Evolutionary conservation across 306 rosid genomes (phyloP).

Genomic region (Quercus parvula): DNA sequence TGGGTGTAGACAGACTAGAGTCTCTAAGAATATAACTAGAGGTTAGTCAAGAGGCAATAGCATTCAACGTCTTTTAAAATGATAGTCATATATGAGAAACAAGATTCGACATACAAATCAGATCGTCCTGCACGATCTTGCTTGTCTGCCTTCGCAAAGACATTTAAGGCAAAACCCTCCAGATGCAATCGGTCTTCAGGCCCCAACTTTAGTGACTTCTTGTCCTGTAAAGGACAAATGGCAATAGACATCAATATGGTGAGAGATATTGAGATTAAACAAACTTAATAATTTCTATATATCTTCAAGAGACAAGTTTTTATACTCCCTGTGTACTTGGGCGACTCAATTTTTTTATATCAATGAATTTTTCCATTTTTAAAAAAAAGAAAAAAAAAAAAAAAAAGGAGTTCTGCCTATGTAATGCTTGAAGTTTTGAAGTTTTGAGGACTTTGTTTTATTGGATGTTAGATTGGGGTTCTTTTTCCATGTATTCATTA

Average conservation of each 20-base stretch:
- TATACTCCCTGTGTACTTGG: neutral
- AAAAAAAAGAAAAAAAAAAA: no score
- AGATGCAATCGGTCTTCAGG: constrained; percentile 85
- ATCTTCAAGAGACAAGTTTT: neutral
- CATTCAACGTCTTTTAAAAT: neutral
- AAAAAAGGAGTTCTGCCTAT: no score
- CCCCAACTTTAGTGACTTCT: constrained; percentile 72
- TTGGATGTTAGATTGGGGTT: no score
- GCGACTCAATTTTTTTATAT: no score
- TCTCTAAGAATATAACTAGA: neutral
- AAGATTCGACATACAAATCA: constrained; percentile 61
- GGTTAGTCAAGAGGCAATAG: neutral
- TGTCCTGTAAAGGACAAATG: constrained; percentile 57
- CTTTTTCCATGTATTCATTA: no score
- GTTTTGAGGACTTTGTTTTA: no score
- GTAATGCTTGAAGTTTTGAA: no score
- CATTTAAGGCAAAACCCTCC: constrained; percentile 94
- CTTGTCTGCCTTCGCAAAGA: constrained; percentile 93
- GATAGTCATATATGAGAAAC: neutral
- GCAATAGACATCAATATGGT: neutral
- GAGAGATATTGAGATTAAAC: neutral
- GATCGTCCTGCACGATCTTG: constrained; percentile 96
- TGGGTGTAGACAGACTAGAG: neutral
- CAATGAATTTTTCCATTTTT: no score
- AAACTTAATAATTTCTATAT: neutral